Base-by-base conservation (phyloP, 164 flowering plant species). In the Euptelea pleiosperma region DNA sequence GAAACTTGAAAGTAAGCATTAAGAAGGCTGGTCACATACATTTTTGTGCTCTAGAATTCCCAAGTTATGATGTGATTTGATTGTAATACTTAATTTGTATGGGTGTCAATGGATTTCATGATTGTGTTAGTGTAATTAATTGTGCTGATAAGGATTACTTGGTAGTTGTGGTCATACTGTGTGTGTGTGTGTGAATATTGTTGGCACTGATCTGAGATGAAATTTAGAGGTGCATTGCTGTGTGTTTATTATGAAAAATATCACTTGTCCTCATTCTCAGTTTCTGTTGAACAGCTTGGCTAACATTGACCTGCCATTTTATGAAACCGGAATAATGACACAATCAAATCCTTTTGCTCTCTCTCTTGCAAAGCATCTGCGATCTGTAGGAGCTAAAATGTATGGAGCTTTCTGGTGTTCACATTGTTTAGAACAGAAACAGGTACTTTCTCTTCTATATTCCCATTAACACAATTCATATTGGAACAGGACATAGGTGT, bases 361-460 rank as follows among this genome's bases (percentile, higher is more conserved):
- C 35, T 70, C 97, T 53, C 93, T 93, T 64, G 99, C 97, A 65
- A 83, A 58, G 61, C 92, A 93, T 78, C 75, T 93, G 58, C 80
- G 49, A 4, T 77, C 89, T 4, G 65, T 86, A 11, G 99, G 99
- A 53, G 99, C 99, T 52, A 90, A 90, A 72, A 77, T 93, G 84
- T 93, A 93, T 73, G 99, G 97, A 57, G 99, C 97, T 62, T 93
- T 93, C 72, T 93, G 99, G 99, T 93, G 99, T 74, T 84, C 96
- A 26, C 99, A 93, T 55, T 93, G 96, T 72, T 46, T 73, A 51
- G 99, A 93, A 60, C 99, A 93, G 72, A 93, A 90, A 53, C 67
- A 90, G 97, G 97, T 90, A 73, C 68, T 31, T 51, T 39, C 37
- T 73, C 43, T 18, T 35, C 19, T 61, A 22, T 47, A 22, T 14